Base-by-base conservation (phyloP, 495 filamentous ascomycete genomes). In the Aspergillus sclerotioniger region DNA sequence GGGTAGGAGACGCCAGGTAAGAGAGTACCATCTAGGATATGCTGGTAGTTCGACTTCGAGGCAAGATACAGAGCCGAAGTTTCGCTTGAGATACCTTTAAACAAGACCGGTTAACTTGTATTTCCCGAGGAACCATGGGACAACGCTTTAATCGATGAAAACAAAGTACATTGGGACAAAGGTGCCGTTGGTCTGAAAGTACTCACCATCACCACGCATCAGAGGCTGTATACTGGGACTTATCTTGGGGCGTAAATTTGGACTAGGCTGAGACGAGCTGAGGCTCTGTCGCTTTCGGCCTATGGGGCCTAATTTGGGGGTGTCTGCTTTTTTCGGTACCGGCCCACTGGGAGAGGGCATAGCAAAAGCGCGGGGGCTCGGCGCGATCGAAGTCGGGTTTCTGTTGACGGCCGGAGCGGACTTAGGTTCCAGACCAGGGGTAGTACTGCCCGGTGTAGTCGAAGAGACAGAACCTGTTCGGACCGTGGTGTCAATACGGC, bases 31-130 rank as follows among this genome's bases (percentile, higher is more conserved):
- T 98, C 93, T 28, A 98, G 74, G 53, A 98, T 94, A 66, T 96
- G 94, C 68, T 98, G 94, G 67, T 98, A 98, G 68, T 98, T 98
- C 17, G 92, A 96, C 67, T 97, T 97, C 32, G 89, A 89, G 10
- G 93, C 90, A 20, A 98, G 79, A 46, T 97, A 82, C 21, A 93
- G 84, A 15, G 93, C 92, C 15, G 92, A 90, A 1, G 89, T 84
- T 61, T 95, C 82, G 49, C 80, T 71, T n/a, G 82, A 74, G 43
- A 87, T 67, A 39, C 74, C 77, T 77, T 48, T 68, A 51, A 3
- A 39, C n/a, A 58, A 28, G 37, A 29, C 28, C n/a, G 62, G 49
- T 48, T 54, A 37, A 48, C 57, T 58, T 61, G 52, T 58, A 60
- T n/a, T n/a, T 12, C 37, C 10, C 41, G 37, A 46, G 20, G 21